These are phyloP conservation scores for Alloteropsis semialata DNA, from an alignment of 176 grass and related monocot genomes.

Conservation along the genomic window DNA sequence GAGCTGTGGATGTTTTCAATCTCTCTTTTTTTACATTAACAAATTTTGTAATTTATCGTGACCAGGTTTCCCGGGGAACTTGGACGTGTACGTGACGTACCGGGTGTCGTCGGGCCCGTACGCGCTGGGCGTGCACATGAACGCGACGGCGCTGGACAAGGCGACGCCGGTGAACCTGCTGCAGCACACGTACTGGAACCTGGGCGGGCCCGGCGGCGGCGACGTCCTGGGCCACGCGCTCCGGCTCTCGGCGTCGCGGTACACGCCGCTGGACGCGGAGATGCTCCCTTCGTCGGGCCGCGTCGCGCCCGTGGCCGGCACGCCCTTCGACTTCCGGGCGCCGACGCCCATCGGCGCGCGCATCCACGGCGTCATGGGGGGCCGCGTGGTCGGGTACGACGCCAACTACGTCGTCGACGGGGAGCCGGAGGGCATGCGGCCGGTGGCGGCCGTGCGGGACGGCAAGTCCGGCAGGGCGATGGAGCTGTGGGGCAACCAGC, in stretches of 20 bases:
- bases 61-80: conserved; percentile 70
- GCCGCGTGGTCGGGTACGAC: conserved; percentile 50
- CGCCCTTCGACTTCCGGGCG: conserved; percentile 59
- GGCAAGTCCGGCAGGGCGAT: conserved; percentile 41
- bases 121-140: conserved; percentile 49
- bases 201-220: conserved; percentile 50
- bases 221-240: conserved; percentile 64
- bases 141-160: conserved; percentile 51
- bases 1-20: no score
- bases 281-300: conserved; percentile 59
- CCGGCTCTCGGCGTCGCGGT: conserved; percentile 52
- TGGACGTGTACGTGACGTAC: conserved; percentile 81
- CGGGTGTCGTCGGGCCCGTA: conserved; percentile 43
- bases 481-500: conserved; percentile 76
- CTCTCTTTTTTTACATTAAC: no score
- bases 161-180: conserved; percentile 78
- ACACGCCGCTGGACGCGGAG: conserved; percentile 44
- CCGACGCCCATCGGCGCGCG: conserved; percentile 52
- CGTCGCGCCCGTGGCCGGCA: conserved; percentile 50
- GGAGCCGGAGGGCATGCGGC: conserved; percentile 33
- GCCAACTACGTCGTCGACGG: conserved; percentile 58
- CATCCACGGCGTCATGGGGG: conserved; percentile 44
- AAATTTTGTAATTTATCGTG: no score
- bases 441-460: conserved; percentile 49
- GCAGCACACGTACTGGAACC: conserved; percentile 80